Evolutionary conservation across 768 basidiomycete species (phyloP).

Genomic region (Russula lepida): DNA sequence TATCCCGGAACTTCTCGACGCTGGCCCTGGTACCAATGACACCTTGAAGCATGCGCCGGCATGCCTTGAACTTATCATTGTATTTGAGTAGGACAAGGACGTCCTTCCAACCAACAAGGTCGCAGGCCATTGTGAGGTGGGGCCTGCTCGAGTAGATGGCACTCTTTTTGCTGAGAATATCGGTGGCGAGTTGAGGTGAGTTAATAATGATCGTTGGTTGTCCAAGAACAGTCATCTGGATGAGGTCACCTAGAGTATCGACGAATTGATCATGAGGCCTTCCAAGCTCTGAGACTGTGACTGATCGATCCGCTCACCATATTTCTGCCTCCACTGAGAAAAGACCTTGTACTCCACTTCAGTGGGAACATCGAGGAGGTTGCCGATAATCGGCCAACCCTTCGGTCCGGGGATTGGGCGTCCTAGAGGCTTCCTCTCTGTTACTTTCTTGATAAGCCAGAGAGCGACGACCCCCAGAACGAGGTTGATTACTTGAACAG

Average conservation of each 20-base stretch:
- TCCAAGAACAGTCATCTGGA: conserved; percentile 23
- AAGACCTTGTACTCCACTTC: conserved; percentile 19
- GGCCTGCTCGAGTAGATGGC: conserved; percentile 24
- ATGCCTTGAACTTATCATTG: conserved; percentile 20
- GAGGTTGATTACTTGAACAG: not conserved
- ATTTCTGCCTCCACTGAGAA: conserved; percentile 14
- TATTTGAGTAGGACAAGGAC: conserved; percentile 22
- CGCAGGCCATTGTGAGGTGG: conserved; percentile 21
- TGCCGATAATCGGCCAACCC: conserved; percentile 20
- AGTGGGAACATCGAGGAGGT: conserved; percentile 18
- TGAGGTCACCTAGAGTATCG: conserved; percentile 20
- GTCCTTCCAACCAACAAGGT: conserved; percentile 21
- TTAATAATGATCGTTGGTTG: conserved; percentile 24
- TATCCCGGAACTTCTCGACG: conserved; percentile 18
- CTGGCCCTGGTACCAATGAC: conserved; percentile 18
- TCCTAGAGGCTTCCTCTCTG: conserved; percentile 12
- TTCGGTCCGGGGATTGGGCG: conserved; percentile 16
- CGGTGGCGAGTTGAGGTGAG: conserved; percentile 18
- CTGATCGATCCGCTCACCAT: conserved; percentile 8
- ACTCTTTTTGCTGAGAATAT: conserved; percentile 25
- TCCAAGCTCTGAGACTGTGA: not conserved
- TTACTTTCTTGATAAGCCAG: conserved; percentile 16
- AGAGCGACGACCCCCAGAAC: conserved; percentile 9
- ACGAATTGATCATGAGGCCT: not conserved
- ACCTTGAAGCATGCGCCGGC: conserved; percentile 19